phyloP scores from a whole-genome alignment of 805 yeast species.

The Saturnispora ahearnii region DNA sequence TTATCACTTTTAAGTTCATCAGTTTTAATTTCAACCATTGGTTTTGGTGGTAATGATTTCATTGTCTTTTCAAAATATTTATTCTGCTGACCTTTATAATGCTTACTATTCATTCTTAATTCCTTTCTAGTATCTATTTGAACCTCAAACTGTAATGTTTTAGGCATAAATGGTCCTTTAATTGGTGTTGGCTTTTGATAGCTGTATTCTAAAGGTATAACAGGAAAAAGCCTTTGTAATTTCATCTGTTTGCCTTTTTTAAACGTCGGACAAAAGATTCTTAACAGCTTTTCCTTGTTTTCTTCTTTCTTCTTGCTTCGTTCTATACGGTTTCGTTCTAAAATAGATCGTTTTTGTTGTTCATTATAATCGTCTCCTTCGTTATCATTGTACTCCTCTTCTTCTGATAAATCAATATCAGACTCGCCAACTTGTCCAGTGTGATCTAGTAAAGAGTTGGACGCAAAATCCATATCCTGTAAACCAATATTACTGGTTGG shows the following conservation, averaged over 20 bases:
- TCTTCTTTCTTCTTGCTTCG: constrained; percentile 17
- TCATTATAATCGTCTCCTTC: constrained; percentile 7
- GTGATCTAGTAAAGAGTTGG: constrained; percentile 18
- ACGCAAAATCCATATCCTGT: constrained; percentile 26
- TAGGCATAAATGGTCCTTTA: constrained; percentile 45
- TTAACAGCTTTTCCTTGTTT: constrained; percentile 29
- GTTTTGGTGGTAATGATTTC: constrained; percentile 15
- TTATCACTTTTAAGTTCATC: constrained; percentile 21
- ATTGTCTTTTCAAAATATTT: constrained; percentile 7
- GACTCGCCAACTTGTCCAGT: constrained; percentile 16
- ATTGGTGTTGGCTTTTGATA: constrained; percentile 42
- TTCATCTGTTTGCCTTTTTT: constrained; percentile 45
- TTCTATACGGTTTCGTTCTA: constrained; percentile 7
- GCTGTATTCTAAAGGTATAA: constrained; percentile 41
- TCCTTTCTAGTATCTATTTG: constrained; percentile 50
- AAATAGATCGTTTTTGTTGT: constrained; percentile 6
- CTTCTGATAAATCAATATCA: constrained; percentile 20
- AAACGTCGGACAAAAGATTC: constrained; percentile 56
- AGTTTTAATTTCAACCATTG: constrained; percentile 21
- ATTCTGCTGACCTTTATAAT: constrained; percentile 12
- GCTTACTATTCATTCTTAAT: constrained; percentile 32
- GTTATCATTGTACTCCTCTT: constrained; percentile 23
- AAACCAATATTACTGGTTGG: constrained; percentile 20
- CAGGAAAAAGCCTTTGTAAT: constrained; percentile 60
- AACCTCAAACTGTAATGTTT: constrained; percentile 49